Base-by-base conservation (phyloP, 2,329 filamentous ascomycete species). In the Penicillium sp. region DNA sequence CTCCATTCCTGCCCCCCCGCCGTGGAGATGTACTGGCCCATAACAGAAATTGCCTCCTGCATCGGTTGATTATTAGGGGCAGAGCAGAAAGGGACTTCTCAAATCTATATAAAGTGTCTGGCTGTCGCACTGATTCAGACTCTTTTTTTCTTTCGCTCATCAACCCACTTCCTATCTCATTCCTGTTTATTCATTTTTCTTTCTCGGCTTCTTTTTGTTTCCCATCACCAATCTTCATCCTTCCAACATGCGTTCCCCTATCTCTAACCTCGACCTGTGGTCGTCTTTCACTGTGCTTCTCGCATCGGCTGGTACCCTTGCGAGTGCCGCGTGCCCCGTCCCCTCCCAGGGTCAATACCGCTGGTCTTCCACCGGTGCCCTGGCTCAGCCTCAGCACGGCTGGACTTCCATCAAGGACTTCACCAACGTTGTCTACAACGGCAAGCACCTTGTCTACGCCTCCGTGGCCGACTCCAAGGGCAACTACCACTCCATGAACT, bases 391-490 rank as follows among this genome's bases (percentile, higher is more conserved):
- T 1, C 75, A 76, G 55, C 67, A 67, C 1, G 78, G 78, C n/a
- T 82, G 77, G 78, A 70, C 67, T 2, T 70, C 79, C 2, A 72
- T 85, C 58, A 85, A 85, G 59, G 82, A 85, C 66, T 84, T 85
- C 67, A 82, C 78, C 32, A 61, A 66, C 46, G 75, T 74, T 13
- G 61, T 69, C 3, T 80, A 80, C 71, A 78, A 84, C 29, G 78
- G 74, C 48, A 61, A 82, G 63, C 73, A 83, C 54, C 73, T 85
- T 4, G 81, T 85, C 3, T 85, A 85, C 57, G 81, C 68, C 2
- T 76, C 79, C 1, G 72, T 62, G 47, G 70, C 75, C 55, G 68
- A 76, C 54, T 55, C 61, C 0, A 70, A 68, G 1, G 61, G 68
- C 2, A 70, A 45, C 50, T 85, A 75, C 55, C 78, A 79, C 53